A percentile compares a stretch with the other conserved stretches of the same genome.
phyloP scores from a whole-genome alignment of 352 stramenopile species.

The Phytophthora palmivora region DNA sequence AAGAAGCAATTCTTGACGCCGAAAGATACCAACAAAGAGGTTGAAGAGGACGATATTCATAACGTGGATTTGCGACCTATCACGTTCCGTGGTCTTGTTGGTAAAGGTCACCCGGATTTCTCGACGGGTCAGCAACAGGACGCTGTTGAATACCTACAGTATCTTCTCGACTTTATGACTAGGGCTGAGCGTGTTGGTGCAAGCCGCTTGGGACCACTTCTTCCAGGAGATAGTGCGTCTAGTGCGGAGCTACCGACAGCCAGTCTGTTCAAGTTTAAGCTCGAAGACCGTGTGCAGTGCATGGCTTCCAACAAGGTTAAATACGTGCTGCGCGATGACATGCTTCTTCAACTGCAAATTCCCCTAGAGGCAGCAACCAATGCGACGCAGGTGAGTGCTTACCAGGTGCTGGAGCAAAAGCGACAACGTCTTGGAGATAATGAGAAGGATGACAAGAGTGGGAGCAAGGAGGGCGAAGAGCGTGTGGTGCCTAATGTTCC shows the following conservation, averaged over 20 bases:
- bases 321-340: conserved; percentile 86
- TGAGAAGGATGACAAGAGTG: conserved; percentile 36
- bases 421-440: conserved; percentile 84
- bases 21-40: conserved; percentile 28
- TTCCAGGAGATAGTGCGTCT: conserved; percentile 41
- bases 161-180: conserved; percentile 95
- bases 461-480: conserved; percentile 55
- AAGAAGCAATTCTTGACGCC: conserved; percentile 50
- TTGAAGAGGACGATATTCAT: conserved; percentile 50
- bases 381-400: conserved; percentile 83
- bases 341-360: conserved; percentile 87
- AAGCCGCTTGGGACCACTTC: conserved; percentile 56
- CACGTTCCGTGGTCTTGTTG: conserved; percentile 96
- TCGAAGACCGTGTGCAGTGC: conserved; percentile 87
- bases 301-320: conserved; percentile 85
- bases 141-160: conserved; percentile 97
- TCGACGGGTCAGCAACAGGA: conserved; percentile 98
- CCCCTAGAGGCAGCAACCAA: conserved; percentile 89
- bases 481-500: conserved; percentile 92
- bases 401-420: conserved; percentile 88
- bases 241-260: conserved; percentile 67
- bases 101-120: conserved; percentile 96
- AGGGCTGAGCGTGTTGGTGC: conserved; percentile 75
- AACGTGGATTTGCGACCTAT: conserved; percentile 63
- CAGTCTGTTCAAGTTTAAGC: conserved; percentile 94